Evolutionary conservation across 2,329 filamentous ascomycete species (phyloP).

Genomic region (Albophoma yamanashiensis): DNA sequence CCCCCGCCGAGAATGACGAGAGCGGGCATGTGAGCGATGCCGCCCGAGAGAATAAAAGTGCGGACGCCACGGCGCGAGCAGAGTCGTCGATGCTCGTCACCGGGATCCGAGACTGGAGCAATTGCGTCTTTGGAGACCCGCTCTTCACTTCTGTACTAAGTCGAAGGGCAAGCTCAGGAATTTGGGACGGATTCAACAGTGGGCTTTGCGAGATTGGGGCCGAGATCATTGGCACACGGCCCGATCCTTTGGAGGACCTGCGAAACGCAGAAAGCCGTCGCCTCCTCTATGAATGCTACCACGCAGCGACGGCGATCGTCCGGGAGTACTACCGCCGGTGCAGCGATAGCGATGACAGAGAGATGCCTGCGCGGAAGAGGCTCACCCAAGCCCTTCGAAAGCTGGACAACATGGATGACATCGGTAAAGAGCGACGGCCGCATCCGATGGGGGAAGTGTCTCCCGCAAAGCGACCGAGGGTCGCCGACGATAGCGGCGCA

Average conservation of each 20-base stretch:
- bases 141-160: slow-evolving; percentile 40
- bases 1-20: background rate
- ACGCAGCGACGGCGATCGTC: slow-evolving; percentile 40
- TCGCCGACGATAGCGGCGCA: slow-evolving; percentile 5
- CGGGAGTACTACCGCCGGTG: slow-evolving; percentile 43
- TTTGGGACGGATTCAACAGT: slow-evolving; percentile 35
- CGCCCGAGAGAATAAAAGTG: slow-evolving; percentile 1
- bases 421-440: slow-evolving; percentile 15
- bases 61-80: background rate
- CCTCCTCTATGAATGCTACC: slow-evolving; percentile 48
- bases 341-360: slow-evolving; percentile 34
- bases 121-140: slow-evolving; percentile 49
- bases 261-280: slow-evolving; percentile 34
- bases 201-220: slow-evolving; percentile 5
- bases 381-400: slow-evolving; percentile 35
- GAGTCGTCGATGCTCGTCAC: slow-evolving; percentile 1
- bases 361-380: slow-evolving; percentile 41
- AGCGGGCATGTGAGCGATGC: background rate
- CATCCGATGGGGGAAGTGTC: slow-evolving; percentile 29
- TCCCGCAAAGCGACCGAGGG: slow-evolving; percentile 32
- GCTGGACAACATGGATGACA: slow-evolving; percentile 30
- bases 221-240: background rate
- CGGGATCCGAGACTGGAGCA: slow-evolving; percentile 44
- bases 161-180: slow-evolving; percentile 29
- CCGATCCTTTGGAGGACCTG: slow-evolving; percentile 28